A percentile compares a stretch with the other conserved stretches of the same genome.
Conservation (phyloP, 139 green algal species). For the Chlamydomonas sphaeroides region DNA sequence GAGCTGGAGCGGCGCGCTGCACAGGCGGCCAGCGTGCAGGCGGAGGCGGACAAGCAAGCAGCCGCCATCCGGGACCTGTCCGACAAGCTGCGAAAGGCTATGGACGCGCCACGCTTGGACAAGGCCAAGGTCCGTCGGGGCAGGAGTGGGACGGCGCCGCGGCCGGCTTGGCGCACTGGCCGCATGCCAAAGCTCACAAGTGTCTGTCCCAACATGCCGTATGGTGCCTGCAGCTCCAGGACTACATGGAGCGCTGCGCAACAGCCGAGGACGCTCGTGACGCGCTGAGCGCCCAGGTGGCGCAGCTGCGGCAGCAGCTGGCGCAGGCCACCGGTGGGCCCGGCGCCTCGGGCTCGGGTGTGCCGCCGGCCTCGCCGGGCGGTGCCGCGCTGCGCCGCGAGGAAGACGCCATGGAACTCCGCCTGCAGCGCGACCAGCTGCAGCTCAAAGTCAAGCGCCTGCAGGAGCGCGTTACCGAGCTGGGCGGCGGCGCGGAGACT, state of each 20-base stretch:
- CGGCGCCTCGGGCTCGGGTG: background rate
- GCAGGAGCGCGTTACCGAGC: constrained; percentile 51
- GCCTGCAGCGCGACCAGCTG: constrained; percentile 66
- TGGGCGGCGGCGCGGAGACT: constrained; percentile 46
- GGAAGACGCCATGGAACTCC: constrained; percentile 54
- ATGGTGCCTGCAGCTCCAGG: constrained; percentile 37
- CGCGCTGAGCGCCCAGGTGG: constrained; percentile 52
- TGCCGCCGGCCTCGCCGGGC: background rate
- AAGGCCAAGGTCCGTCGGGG: background rate
- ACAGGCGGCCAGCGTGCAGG: constrained; percentile 43
- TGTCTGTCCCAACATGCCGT: too few species aligned
- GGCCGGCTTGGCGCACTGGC: too few species aligned
- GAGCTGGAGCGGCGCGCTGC: constrained; percentile 47
- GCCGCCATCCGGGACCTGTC: constrained; percentile 47
- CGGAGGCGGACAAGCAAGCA: constrained; percentile 56
- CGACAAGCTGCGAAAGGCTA: constrained; percentile 33
- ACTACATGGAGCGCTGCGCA: constrained; percentile 52
- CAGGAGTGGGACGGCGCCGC: too few species aligned
- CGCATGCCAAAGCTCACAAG: too few species aligned
- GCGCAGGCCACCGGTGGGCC: background rate
- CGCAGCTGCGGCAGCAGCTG: background rate
- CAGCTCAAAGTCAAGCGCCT: constrained; percentile 55
- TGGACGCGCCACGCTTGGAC: constrained; percentile 26
- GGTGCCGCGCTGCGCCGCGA: constrained; percentile 27
- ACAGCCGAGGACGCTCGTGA: constrained; percentile 61